phyloP scores from a whole-genome alignment of 768 basidiomycete species.

The Hortiboletus flavorubellus region DNA sequence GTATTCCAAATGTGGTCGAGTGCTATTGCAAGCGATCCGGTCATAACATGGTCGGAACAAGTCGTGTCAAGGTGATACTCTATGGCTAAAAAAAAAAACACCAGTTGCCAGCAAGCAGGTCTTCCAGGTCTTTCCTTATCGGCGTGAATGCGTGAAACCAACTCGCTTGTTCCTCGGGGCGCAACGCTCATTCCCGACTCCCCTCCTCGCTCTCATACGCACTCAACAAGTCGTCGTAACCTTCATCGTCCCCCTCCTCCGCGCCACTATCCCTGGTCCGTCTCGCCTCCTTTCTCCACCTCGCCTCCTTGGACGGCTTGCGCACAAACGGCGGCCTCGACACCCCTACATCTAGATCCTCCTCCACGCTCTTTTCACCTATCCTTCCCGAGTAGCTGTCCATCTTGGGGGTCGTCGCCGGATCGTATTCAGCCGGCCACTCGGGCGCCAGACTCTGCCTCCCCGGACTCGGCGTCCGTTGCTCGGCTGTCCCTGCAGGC shows the following conservation, averaged over 20 bases:
- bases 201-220: conserved; percentile 79
- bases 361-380: neutral
- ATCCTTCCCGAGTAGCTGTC: conserved; percentile 41
- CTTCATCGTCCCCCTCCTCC: conserved; percentile 73
- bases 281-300: conserved; percentile 44
- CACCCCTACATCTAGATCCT: conserved; percentile 9
- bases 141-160: neutral
- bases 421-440: conserved; percentile 51
- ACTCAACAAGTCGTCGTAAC: conserved; percentile 73
- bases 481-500: conserved; percentile 15
- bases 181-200: conserved; percentile 24
- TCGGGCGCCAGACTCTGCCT: conserved; percentile 50
- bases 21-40: neutral
- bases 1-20: neutral
- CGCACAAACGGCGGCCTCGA: conserved; percentile 25
- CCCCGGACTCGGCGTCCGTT: conserved; percentile 43
- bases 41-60: neutral
- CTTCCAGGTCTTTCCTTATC: neutral
- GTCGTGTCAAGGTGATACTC: neutral
- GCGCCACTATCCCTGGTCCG: conserved; percentile 57
- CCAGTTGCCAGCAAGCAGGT: conserved; percentile 1
- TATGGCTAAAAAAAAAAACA: neutral
- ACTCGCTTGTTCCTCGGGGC: neutral
- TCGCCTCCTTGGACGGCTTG: conserved; percentile 31
- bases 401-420: conserved; percentile 55